Conservation (phyloP, 2,329 filamentous ascomycete genomes). For the Dactylellina sp. region DNA sequence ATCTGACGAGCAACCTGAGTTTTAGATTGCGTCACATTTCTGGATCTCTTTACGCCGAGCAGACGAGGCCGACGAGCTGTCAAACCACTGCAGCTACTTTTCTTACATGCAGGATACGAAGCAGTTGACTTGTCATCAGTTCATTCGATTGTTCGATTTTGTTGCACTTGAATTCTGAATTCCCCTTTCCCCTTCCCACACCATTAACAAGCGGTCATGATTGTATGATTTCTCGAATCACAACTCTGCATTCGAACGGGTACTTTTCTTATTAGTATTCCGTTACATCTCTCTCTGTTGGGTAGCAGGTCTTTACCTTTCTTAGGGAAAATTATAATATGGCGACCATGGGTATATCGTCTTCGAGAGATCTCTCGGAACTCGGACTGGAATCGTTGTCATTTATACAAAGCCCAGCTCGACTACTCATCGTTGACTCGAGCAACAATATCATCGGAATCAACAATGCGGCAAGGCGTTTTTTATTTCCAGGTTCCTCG, state of each 20-base stretch:
- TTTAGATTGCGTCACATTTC: slow-evolving; percentile 34
- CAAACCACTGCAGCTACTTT: slow-evolving; percentile 39
- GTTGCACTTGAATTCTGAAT: slow-evolving; percentile 32
- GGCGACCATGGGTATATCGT: slow-evolving; percentile 35
- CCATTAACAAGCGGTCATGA: slow-evolving; percentile 34
- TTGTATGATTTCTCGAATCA: slow-evolving; percentile 39
- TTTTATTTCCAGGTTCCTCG: slow-evolving; percentile 36
- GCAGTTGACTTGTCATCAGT: slow-evolving; percentile 55
- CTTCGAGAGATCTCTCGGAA: slow-evolving; percentile 40
- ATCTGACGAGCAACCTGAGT: slow-evolving; percentile 14
- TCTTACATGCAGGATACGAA: slow-evolving; percentile 54
- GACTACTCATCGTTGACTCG: slow-evolving; percentile 38
- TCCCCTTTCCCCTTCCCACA: slow-evolving; percentile 40
- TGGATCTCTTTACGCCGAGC: slow-evolving; percentile 6
- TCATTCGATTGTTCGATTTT: slow-evolving; percentile 52
- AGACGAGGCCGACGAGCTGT: slow-evolving; percentile 30
- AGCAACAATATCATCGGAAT: slow-evolving; percentile 40
- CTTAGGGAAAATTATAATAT: slow-evolving; percentile 32
- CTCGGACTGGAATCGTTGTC: slow-evolving; percentile 50
- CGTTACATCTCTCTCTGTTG: slow-evolving; percentile 21
- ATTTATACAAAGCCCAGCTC: slow-evolving; percentile 43
- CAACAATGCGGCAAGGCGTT: slow-evolving; percentile 38
- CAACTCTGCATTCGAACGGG: slow-evolving; percentile 19
- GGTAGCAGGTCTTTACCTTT: slow-evolving; percentile 28
- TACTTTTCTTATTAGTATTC: slow-evolving; percentile 16